A percentile compares a stretch with the other conserved stretches of the same genome.
Conservation (phyloP, 805 yeast species). For the Naumovozyma baii region DNA sequence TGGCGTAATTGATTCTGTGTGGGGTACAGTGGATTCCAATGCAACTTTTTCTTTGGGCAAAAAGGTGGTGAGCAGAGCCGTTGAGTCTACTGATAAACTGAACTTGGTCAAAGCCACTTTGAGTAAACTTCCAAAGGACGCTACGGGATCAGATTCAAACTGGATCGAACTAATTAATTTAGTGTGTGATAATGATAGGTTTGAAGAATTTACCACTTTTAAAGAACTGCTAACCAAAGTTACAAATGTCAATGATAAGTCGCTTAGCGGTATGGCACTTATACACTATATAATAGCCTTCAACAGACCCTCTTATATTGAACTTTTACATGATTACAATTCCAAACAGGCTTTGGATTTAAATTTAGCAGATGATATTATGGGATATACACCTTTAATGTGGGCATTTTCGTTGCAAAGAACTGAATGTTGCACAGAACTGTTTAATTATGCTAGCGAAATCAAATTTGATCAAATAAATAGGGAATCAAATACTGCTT, state of each 20-base stretch:
- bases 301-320: conserved; percentile 39
- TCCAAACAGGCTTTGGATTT: conserved; percentile 33
- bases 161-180: conserved; percentile 19
- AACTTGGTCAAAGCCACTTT: conserved; percentile 8
- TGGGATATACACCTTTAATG: conserved; percentile 65
- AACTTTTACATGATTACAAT: conserved; percentile 34
- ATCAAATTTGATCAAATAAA: conserved; percentile 34
- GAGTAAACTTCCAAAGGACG: conserved; percentile 2
- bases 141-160: conserved; percentile 5
- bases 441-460: conserved; percentile 59
- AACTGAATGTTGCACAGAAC: conserved; percentile 42
- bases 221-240: conserved; percentile 9
- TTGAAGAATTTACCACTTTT: conserved; percentile 17
- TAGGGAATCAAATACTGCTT: conserved; percentile 32
- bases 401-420: conserved; percentile 71
- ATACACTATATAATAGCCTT: conserved; percentile 49
- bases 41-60: neutral
- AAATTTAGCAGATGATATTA: conserved; percentile 40
- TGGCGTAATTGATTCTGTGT: neutral
- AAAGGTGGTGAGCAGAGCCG: neutral
- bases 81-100: conserved; percentile 4
- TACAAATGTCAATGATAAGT: conserved; percentile 14
- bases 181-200: conserved; percentile 16
- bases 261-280: conserved; percentile 36
- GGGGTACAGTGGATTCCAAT: neutral